These are phyloP conservation scores for Irpex sp. DNA, from an alignment of 1,284 basidiomycete species.

Conservation along the genomic window DNA sequence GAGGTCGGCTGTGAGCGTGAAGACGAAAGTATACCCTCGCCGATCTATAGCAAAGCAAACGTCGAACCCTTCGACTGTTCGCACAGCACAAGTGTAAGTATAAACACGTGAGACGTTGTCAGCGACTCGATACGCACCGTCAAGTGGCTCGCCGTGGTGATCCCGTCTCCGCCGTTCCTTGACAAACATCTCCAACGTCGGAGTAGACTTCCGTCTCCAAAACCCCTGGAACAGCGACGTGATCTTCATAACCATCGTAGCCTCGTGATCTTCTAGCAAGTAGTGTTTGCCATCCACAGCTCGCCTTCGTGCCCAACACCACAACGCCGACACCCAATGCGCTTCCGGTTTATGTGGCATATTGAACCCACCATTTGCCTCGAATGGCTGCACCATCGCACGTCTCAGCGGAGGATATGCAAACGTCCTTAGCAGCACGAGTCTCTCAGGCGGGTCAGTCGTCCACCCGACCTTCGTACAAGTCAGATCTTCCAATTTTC, in stretches of 20 bases:
- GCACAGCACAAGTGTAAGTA: neutral
- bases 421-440: neutral
- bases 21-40: neutral
- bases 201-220: neutral
- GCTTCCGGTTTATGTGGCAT: neutral
- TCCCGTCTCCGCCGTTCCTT: neutral
- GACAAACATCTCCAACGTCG: neutral
- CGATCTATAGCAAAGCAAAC: neutral
- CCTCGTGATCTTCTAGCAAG: neutral
- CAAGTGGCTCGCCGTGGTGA: neutral
- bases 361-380: neutral
- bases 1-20: neutral
- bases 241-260: neutral
- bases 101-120: neutral
- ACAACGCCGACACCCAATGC: neutral
- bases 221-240: neutral
- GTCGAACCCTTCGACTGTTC: neutral
- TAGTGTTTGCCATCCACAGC: neutral
- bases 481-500: neutral
- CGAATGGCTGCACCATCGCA: neutral
- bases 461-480: neutral
- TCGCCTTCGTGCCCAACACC: neutral
- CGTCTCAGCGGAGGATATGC: neutral
- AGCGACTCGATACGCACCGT: neutral
- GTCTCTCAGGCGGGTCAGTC: neutral